Evolutionary conservation across 768 basidiomycete species (phyloP).

Genomic region (Termitomyces sp.): DNA sequence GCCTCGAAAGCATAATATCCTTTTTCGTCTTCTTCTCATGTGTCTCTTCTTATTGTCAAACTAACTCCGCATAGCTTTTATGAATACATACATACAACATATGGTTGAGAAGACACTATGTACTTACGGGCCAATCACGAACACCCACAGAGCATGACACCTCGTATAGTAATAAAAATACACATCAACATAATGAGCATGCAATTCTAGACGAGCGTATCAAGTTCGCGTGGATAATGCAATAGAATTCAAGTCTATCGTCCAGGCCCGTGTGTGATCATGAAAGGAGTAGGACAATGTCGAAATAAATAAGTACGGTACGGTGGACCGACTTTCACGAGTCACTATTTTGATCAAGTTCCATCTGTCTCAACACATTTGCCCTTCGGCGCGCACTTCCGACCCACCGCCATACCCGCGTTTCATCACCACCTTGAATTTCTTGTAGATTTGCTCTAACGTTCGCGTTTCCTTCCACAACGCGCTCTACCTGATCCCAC

Average conservation of each 20-base stretch:
- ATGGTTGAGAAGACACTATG: background rate
- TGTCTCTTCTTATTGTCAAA: conserved; percentile 2
- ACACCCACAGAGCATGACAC: too few species aligned
- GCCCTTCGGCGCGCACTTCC: conserved; percentile 42
- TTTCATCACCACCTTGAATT: conserved; percentile 79
- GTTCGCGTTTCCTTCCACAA: conserved; percentile 90
- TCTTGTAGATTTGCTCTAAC: conserved; percentile 84
- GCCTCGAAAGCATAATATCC: conserved; percentile 35
- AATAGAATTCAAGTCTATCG: too few species aligned
- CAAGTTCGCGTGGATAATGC: too few species aligned
- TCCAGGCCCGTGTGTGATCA: too few species aligned
- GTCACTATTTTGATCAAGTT: conserved; percentile 3
- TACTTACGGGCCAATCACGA: too few species aligned
- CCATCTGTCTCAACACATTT: conserved; percentile 1
- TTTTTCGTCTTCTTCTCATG: conserved; percentile 25
- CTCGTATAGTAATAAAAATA: too few species aligned
- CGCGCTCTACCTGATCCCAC: conserved; percentile 80
- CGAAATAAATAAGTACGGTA: too few species aligned
- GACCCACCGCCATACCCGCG: conserved; percentile 90
- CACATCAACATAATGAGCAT: too few species aligned
- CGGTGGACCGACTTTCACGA: background rate
- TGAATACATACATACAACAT: too few species aligned
- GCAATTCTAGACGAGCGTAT: too few species aligned
- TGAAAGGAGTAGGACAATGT: too few species aligned
- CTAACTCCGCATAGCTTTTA: background rate